A percentile compares a stretch with the other conserved stretches of the same genome.
phyloP scores from a whole-genome alignment of 2,329 filamentous ascomycete genomes.

The Ceratocystis alfenasii region DNA sequence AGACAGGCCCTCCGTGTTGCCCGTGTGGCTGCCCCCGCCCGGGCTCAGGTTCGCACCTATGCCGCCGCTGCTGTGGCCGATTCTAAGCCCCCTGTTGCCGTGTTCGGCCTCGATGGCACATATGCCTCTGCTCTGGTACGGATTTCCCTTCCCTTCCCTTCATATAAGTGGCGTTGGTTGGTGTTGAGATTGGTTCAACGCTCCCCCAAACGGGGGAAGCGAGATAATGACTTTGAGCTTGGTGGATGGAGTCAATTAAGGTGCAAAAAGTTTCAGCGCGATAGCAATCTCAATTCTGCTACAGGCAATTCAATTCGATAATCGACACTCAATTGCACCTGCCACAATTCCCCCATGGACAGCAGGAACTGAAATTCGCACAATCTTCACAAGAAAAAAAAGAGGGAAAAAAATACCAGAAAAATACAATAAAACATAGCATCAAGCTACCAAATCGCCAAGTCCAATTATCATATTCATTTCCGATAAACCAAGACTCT shows the following conservation, averaged over 20 bases:
- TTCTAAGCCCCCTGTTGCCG: constrained; percentile 71
- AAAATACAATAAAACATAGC: background rate
- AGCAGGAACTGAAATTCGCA: background rate
- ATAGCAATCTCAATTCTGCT: background rate
- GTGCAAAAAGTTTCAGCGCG: constrained; percentile 6
- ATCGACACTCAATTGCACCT: background rate
- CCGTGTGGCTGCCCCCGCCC: constrained; percentile 48
- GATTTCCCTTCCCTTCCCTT: constrained; percentile 14
- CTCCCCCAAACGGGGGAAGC: no score
- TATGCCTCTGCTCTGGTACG: constrained; percentile 97
- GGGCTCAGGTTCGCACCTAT: constrained; percentile 60
- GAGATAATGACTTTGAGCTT: background rate
- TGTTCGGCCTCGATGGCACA: constrained; percentile 94
- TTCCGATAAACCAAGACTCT: constrained; percentile 12
- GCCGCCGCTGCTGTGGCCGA: constrained; percentile 62
- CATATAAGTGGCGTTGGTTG: background rate
- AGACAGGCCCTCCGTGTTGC: constrained; percentile 47
- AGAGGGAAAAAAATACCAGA: background rate
- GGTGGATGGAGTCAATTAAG: background rate
- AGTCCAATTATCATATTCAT: background rate
- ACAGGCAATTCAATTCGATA: background rate
- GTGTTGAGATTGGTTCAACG: background rate
- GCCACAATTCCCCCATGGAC: background rate
- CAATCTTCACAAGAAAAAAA: background rate
- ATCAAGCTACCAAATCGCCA: background rate